These are phyloP conservation scores for Fusarium sp. DNA, from an alignment of 2,329 filamentous ascomycete species.

Conservation along the genomic window DNA sequence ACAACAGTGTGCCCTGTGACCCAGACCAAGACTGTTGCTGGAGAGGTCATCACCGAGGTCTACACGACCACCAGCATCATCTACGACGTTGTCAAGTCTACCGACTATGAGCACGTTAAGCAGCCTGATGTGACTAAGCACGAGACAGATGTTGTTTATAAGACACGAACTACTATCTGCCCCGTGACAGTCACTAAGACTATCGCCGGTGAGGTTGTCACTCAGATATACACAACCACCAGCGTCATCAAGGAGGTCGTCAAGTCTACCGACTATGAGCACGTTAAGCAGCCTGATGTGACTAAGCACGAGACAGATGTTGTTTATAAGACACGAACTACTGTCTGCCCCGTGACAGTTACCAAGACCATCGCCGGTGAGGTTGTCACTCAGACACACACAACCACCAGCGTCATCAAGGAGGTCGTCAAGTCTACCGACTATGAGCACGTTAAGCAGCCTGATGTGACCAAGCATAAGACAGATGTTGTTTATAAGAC, in stretches of 20 bases:
- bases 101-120: constrained; percentile 52
- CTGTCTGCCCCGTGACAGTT: constrained; percentile 56
- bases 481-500: constrained; percentile 55
- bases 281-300: constrained; percentile 53
- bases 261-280: constrained; percentile 50
- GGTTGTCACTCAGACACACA: constrained; percentile 54
- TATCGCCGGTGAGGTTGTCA: constrained; percentile 43
- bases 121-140: constrained; percentile 52
- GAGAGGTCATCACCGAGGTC: constrained; percentile 43
- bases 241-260: constrained; percentile 46
- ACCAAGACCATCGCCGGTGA: constrained; percentile 50
- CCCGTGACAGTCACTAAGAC: constrained; percentile 55
- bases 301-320: constrained; percentile 50
- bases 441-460: constrained; percentile 51
- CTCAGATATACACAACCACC: constrained; percentile 47
- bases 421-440: constrained; percentile 47
- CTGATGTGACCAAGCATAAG: constrained; percentile 52
- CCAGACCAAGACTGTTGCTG: constrained; percentile 50
- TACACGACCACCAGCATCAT: constrained; percentile 48
- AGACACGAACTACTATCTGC: constrained; percentile 58
- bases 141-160: constrained; percentile 51
- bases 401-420: constrained; percentile 41
- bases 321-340: constrained; percentile 57
- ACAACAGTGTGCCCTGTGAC: constrained; percentile 60
- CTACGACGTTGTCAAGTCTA: constrained; percentile 47